These are phyloP conservation scores for Chernovozyma sophiae-reginae DNA, from an alignment of 1,139 yeast genomes.

Conservation along the genomic window DNA sequence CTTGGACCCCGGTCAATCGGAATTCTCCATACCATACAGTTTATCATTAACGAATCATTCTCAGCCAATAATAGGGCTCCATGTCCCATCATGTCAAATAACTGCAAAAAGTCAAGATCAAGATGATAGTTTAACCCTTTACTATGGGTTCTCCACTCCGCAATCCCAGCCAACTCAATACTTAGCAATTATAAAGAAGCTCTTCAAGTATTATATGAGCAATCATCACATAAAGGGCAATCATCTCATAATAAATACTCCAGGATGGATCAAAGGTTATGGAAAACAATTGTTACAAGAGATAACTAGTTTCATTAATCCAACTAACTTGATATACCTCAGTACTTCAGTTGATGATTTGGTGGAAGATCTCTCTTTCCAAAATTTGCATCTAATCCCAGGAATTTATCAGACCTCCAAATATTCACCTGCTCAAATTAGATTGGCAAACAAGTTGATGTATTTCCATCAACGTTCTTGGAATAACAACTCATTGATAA, in stretches of 20 bases:
- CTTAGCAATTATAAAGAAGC: slow-evolving; percentile 36
- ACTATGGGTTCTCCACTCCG: slow-evolving; percentile 72
- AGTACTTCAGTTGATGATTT: slow-evolving; percentile 20
- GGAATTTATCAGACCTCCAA: slow-evolving; percentile 30
- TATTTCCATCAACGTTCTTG: slow-evolving; percentile 45
- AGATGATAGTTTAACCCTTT: slow-evolving; percentile 27
- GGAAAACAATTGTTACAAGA: slow-evolving; percentile 64
- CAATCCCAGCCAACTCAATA: slow-evolving; percentile 64
- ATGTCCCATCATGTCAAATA: slow-evolving; percentile 13
- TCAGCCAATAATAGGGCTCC: slow-evolving; percentile 25
- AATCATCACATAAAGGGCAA: slow-evolving; percentile 26
- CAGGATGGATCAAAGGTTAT: slow-evolving; percentile 92
- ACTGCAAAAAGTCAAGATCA: slow-evolving; percentile 13
- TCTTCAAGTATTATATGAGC: slow-evolving; percentile 33
- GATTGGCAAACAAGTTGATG: slow-evolving; percentile 47
- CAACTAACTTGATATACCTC: slow-evolving; percentile 47
- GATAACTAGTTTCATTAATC: slow-evolving; percentile 44
- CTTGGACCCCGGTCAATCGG: slow-evolving; percentile 91
- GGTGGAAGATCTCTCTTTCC: slow-evolving; percentile 18
- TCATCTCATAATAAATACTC: slow-evolving; percentile 68
- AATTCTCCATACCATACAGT: slow-evolving; percentile 68
- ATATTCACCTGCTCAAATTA: slow-evolving; percentile 49
- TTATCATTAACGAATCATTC: slow-evolving; percentile 41
- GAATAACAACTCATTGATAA: background rate
- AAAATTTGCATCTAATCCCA: slow-evolving; percentile 17